Conservation (phyloP, 768 basidiomycete genomes). For the Lactarius indigo region DNA sequence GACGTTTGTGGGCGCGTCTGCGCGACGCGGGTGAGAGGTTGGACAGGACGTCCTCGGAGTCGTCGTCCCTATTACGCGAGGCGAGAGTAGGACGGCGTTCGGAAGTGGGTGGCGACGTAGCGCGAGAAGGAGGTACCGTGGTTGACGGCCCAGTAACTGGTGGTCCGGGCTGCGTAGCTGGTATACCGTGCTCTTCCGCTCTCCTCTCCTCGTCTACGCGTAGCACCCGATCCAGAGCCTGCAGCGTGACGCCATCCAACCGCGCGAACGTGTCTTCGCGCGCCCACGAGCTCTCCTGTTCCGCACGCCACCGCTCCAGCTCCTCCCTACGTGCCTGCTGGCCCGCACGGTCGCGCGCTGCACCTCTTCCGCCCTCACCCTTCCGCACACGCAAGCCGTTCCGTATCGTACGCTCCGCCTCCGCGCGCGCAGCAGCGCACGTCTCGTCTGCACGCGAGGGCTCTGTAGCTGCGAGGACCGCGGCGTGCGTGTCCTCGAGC, state of each 20-base stretch:
- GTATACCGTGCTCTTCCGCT: neutral
- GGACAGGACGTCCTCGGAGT: neutral
- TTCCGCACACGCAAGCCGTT: slow-evolving; percentile 2
- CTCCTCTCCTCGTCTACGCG: slow-evolving; percentile 29
- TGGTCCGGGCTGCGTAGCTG: neutral
- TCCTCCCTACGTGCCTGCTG: slow-evolving; percentile 9
- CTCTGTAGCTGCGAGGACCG: slow-evolving; percentile 2
- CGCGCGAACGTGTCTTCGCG: slow-evolving; percentile 37
- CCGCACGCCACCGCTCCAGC: slow-evolving; percentile 6
- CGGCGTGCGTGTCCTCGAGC: slow-evolving; percentile 14
- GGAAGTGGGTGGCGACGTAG: neutral
- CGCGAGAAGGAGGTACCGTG: neutral
- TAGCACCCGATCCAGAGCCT: slow-evolving; percentile 28
- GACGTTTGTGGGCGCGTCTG: slow-evolving; percentile 55
- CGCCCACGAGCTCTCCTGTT: neutral
- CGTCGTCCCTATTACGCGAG: neutral
- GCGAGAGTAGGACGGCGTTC: neutral
- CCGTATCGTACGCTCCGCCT: neutral
- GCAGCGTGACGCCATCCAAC: slow-evolving; percentile 35
- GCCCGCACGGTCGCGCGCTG: slow-evolving; percentile 31
- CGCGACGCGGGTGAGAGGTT: slow-evolving; percentile 46
- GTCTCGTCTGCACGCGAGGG: neutral
- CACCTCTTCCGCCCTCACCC: neutral
- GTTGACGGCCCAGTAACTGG: neutral
- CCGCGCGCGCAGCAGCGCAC: neutral